Conservation (phyloP, 225 moss, liverwort and hornwort genomes). For the Asterella californica region DNA sequence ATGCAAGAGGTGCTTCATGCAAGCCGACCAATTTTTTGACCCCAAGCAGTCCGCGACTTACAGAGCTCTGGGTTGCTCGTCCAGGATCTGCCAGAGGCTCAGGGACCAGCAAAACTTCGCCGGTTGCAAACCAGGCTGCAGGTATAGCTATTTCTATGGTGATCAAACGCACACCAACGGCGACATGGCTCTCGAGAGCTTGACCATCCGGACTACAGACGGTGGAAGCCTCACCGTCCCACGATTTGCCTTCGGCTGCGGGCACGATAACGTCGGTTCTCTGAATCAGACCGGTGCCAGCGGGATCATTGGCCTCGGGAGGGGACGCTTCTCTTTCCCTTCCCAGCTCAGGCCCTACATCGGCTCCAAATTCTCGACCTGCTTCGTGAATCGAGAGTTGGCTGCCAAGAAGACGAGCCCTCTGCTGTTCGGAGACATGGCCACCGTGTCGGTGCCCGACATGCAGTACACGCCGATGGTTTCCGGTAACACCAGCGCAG, state of each 20-base stretch:
- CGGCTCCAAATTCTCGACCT: constrained; percentile 16
- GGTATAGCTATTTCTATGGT: constrained; percentile 21
- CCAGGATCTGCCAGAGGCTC: constrained; percentile 10
- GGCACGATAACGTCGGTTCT: constrained; percentile 12
- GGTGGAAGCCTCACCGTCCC: constrained; percentile 7
- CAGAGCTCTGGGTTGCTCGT: constrained; percentile 9
- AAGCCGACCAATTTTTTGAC: constrained; percentile 11
- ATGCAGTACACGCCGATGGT: constrained; percentile 31
- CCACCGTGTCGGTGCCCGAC: neutral
- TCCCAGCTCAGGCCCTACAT: constrained; percentile 17
- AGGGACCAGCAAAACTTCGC: constrained; percentile 17
- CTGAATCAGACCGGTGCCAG: constrained; percentile 15
- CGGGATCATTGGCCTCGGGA: constrained; percentile 25
- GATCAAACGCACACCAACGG: constrained; percentile 18
- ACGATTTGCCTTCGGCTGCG: constrained; percentile 23
- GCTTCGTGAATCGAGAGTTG: constrained; percentile 10
- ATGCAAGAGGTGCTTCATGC: constrained; percentile 22
- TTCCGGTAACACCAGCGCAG: neutral
- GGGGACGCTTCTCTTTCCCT: constrained; percentile 24
- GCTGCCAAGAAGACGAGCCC: constrained; percentile 8
- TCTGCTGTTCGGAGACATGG: constrained; percentile 24
- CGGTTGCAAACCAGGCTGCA: constrained; percentile 5
- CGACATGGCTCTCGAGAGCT: constrained; percentile 11
- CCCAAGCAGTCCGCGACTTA: constrained; percentile 14
- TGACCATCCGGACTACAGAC: constrained; percentile 3